Percentiles rank a stretch among this genome's conserved stretches.
phyloP scores from a whole-genome alignment of 148 eudicot species.

The Chenopodium formosanum region DNA sequence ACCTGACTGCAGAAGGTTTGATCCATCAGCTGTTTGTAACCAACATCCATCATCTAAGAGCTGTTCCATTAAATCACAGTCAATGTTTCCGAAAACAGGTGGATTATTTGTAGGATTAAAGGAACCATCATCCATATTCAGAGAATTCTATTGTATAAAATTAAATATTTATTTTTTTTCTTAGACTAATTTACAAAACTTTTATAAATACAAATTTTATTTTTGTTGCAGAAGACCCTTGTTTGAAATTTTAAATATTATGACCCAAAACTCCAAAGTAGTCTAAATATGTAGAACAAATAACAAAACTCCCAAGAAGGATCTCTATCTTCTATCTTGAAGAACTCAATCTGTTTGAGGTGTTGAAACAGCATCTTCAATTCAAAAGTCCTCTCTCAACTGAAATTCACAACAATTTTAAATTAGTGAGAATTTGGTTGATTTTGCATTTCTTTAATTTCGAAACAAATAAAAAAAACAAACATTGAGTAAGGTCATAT shows the following conservation, averaged over 20 bases:
- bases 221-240: constrained; percentile 8
- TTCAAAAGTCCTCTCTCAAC: constrained; percentile 43
- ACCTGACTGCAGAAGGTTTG: constrained; percentile 38
- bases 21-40: constrained; percentile 63
- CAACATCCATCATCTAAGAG: constrained; percentile 69
- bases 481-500: constrained; percentile 16
- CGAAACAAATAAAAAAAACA: constrained; percentile 4
- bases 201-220: no score
- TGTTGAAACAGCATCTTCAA: constrained; percentile 53
- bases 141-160: neutral
- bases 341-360: constrained; percentile 32
- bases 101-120: constrained; percentile 37
- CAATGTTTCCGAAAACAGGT: constrained; percentile 44
- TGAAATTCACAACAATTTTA: constrained; percentile 36
- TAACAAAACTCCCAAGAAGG: constrained; percentile 52
- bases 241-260: constrained; percentile 11
- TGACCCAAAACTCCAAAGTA: constrained; percentile 57
- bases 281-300: constrained; percentile 53
- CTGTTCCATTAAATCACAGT: constrained; percentile 61
- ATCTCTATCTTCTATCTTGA: constrained; percentile 41
- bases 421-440: constrained; percentile 19
- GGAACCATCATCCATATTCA: constrained; percentile 57
- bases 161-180: neutral
- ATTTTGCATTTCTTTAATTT: constrained; percentile 25
- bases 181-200: constrained; percentile 4